Evolutionary conservation across 805 yeast genomes (phyloP).

Genomic region (Komagataella kurtzmanii): DNA sequence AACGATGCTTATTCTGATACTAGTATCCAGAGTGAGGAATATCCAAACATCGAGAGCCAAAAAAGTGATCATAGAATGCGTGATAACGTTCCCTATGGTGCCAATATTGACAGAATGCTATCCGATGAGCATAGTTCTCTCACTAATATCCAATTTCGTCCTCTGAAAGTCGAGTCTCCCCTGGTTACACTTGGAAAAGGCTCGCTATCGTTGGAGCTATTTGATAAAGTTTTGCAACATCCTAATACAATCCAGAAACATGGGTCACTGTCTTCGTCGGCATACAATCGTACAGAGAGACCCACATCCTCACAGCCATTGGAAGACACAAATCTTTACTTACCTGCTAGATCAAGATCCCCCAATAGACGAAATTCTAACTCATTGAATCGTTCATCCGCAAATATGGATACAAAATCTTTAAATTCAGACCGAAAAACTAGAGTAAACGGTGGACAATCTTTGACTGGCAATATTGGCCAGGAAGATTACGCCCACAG

Average conservation of each 20-base stretch:
- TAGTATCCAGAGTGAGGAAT: background rate
- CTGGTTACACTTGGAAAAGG: slow-evolving; percentile 37
- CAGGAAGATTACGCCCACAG: background rate
- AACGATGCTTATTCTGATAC: background rate
- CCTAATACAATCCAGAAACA: background rate
- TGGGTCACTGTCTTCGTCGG: background rate
- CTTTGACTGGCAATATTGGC: background rate
- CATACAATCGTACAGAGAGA: background rate
- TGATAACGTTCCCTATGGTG: background rate
- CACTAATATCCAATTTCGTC: background rate
- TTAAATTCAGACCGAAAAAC: background rate
- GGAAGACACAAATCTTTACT: background rate
- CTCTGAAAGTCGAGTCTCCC: slow-evolving; percentile 22
- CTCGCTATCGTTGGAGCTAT: slow-evolving; percentile 22
- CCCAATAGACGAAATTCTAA: background rate
- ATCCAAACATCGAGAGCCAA: background rate
- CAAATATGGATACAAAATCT: background rate
- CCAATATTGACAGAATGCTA: background rate
- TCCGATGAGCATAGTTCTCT: background rate
- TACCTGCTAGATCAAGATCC: background rate
- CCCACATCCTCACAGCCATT: background rate
- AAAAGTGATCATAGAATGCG: background rate
- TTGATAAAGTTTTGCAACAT: slow-evolving; percentile 5
- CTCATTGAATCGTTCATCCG: background rate
- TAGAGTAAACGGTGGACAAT: background rate